Evolutionary conservation across 1,284 basidiomycete species (phyloP), one percentile per base, ranked within the genome.

Genomic region (Irpex sp.): DNA sequence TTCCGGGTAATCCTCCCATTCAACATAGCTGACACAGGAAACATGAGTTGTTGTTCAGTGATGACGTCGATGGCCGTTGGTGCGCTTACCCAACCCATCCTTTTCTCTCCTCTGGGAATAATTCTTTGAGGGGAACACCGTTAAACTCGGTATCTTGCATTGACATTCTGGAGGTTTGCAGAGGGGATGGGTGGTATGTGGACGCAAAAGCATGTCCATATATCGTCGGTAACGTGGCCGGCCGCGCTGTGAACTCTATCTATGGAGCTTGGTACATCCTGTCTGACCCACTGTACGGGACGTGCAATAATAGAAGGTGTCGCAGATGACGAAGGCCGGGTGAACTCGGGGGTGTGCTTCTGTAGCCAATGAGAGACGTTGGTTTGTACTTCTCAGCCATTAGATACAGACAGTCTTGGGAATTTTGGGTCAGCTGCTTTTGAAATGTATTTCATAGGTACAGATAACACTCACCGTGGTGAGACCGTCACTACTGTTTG

Each of bases 1-100:
- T 60, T 81, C 76, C 2, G 80, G 81, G 55, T 75, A 73, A 31
- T 77, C 73, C 69, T 83, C 79, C 81, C 82, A 83, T 66, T 83
- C 81, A 58, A 83, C 74, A 64, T 79, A 83, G 31, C 81, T 76
- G 59, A 71, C 13, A 11, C 26, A 15, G 13, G 39, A 21, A 17
- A 13, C 9, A 26, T 57, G 47, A 51, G 17, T 54, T 31, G 15
- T 11, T 36, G 49, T 54, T 17, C 15, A 49, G 15, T 21, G 3
- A 19, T 31, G 55, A 17, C 33, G 2, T 4, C 1, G 8, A 21
- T 17, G 11, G 11, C 47, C n/a, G 39, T 31, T 43, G n/a, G 13
- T 13, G 6, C 56, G 63, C 72, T 57, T 65, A 77, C 76, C 75
- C 76, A 58, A 61, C 68, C 77, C 77, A 78, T 26, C 75, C 74